These are phyloP conservation scores for Gillenia trifoliata DNA, from an alignment of 306 rosid species.

Conservation along the genomic window DNA sequence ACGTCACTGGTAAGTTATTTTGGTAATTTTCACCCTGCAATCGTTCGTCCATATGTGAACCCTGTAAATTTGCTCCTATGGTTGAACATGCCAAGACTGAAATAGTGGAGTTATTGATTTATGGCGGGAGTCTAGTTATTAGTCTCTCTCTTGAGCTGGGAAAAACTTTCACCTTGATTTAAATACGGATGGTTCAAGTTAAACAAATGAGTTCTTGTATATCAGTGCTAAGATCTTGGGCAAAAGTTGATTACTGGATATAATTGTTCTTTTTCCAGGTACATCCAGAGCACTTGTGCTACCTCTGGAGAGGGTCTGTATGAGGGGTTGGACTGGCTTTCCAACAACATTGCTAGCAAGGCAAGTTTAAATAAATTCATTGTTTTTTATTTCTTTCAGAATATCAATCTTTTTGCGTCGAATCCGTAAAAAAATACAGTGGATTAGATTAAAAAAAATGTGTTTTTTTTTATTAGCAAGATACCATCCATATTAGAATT, in stretches of 20 bases:
- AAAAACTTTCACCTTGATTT: neutral
- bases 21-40: neutral
- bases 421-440: neutral
- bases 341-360: conserved; percentile 94
- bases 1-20: conserved; percentile 79
- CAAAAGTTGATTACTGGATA: neutral
- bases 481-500: neutral
- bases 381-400: neutral
- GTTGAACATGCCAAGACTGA: neutral
- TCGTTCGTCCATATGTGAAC: neutral
- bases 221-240: neutral
- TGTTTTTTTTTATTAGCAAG: too few relatives aligned
- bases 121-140: neutral
- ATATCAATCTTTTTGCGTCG: neutral
- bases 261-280: conserved; percentile 56
- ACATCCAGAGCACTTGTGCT: conserved; percentile 99
- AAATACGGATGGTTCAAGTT: neutral
- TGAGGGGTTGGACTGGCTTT: conserved; percentile 93
- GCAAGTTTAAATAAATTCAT: conserved; percentile 27
- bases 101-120: neutral
- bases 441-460: too few relatives aligned
- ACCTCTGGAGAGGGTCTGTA: conserved; percentile 98
- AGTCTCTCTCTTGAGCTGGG: neutral
- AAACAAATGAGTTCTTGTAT: neutral
- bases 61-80: neutral